Evolutionary conservation across 2,329 filamentous ascomycete species (phyloP), one percentile per base, ranked within the genome.

Genomic region (Penicillium hordei): DNA sequence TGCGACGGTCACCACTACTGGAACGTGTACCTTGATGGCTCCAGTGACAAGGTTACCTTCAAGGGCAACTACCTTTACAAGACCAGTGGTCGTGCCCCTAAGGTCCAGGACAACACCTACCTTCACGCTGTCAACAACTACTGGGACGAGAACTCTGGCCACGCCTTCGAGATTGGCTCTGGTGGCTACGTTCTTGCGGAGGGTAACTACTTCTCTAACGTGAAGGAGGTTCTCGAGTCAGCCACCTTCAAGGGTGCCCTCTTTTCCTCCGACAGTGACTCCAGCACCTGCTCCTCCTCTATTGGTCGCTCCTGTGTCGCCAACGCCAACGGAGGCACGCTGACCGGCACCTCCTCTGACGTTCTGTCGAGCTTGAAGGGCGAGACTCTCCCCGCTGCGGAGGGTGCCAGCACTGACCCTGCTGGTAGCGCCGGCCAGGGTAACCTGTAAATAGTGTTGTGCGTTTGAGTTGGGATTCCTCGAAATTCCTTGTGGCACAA

Each of bases 1-100:
- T 59, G 57, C 31, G 53, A 59, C 19, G 57, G 57, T 15, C 46
- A 59, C 31, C 49, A 51, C 53, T 59, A 59, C 48, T 59, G 57
- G 57, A 43, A 38, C 7, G 48, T 59, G 15, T 54, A 56, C 34
- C 53, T 59, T 6, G 52, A 52, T 27, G 57, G 57, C 17, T 38
- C 48, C 5, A 48, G 48, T 12, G 57, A 59, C 42, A 48, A 57
- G 44, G 55, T 59, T 13, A 59, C 57, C 25, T 49, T 59, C 19
- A 51, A 57, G 38, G 55, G 55, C 38, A 59, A 59, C 48, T 59
- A 59, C 39, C 45, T 59, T 8, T 57, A 59, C 43, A 52, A 57
- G 38, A 59, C 57, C 1, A 29, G 43, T 27, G 57, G 57, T 4
- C 57, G 57, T 25, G 50, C 53, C 5, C 57, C 57, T 13, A 56